Percentiles rank a stretch among this genome's conserved stretches.
Conservation (phyloP, 2,329 filamentous ascomycete genomes). For the Albifimbria verrucaria region DNA sequence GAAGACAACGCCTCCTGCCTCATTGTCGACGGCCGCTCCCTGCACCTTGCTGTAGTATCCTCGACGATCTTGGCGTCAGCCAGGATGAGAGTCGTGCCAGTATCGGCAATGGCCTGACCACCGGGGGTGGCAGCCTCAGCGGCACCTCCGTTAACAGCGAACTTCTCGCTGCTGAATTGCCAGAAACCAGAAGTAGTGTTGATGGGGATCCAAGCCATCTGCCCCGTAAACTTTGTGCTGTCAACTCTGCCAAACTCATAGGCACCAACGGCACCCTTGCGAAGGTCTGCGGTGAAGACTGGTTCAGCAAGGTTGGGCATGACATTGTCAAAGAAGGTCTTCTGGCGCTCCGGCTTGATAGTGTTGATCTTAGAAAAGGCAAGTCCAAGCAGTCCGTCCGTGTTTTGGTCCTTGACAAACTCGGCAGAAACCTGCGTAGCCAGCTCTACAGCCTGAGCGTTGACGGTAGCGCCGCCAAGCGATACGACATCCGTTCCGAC, state of each 20-base stretch:
- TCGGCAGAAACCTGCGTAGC: slow-evolving; percentile 55
- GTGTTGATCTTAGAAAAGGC: slow-evolving; percentile 65
- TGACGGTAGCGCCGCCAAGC: slow-evolving; percentile 61
- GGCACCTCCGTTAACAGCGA: slow-evolving; percentile 46
- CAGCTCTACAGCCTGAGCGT: slow-evolving; percentile 64
- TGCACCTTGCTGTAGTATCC: slow-evolving; percentile 46
- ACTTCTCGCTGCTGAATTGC: slow-evolving; percentile 49
- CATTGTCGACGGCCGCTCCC: slow-evolving; percentile 35
- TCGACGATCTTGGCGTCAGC: slow-evolving; percentile 50
- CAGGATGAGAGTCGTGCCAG: slow-evolving; percentile 62
- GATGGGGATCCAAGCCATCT: slow-evolving; percentile 58
- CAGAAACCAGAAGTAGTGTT: slow-evolving; percentile 65
- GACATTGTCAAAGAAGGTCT: slow-evolving; percentile 73
- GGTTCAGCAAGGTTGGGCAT: slow-evolving; percentile 58
- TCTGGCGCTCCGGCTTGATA: slow-evolving; percentile 58
- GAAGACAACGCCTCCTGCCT: slow-evolving; percentile 43
- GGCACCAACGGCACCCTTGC: slow-evolving; percentile 53
- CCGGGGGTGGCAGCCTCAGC: slow-evolving; percentile 30
- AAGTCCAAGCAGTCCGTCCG: slow-evolving; percentile 67
- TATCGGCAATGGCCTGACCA: slow-evolving; percentile 51
- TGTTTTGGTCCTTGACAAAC: slow-evolving; percentile 58
- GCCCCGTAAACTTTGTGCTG: slow-evolving; percentile 55
- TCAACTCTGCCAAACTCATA: slow-evolving; percentile 73
- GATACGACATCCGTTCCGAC: slow-evolving; percentile 67
- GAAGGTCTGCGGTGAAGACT: slow-evolving; percentile 67